Percentiles rank a stretch among this genome's conserved stretches.
These are phyloP conservation scores for Suillus alpinus DNA, from an alignment of 768 basidiomycete species.

Conservation along the genomic window DNA sequence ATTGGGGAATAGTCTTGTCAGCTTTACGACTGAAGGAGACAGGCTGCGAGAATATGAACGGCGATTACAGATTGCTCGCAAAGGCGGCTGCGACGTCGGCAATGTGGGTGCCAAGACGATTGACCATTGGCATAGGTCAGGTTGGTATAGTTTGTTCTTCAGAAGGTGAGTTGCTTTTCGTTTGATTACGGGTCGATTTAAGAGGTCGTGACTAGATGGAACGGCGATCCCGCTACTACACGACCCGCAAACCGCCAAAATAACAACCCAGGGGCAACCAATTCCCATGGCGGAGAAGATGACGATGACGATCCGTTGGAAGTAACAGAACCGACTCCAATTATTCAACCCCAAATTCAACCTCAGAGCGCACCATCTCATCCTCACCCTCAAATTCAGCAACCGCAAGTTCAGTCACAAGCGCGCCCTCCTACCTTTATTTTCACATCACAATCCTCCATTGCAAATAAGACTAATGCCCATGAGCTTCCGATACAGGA, in stretches of 20 bases:
- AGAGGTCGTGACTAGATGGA: constrained; percentile 46
- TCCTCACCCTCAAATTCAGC: constrained; percentile 37
- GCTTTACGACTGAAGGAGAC: constrained; percentile 53
- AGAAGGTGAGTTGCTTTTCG: constrained; percentile 42
- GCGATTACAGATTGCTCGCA: constrained; percentile 63
- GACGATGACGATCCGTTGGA: constrained; percentile 53
- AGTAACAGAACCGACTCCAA: constrained; percentile 33
- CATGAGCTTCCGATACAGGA: constrained; percentile 19
- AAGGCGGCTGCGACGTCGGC: constrained; percentile 66
- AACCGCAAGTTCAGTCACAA: constrained; percentile 30
- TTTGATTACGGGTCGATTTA: constrained; percentile 11
- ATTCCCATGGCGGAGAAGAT: constrained; percentile 43
- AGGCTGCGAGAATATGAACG: constrained; percentile 70
- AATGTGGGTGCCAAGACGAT: constrained; percentile 71
- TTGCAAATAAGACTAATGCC: constrained; percentile 11
- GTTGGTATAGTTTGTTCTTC: constrained; percentile 77
- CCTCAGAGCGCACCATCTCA: constrained; percentile 29
- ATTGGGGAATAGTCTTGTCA: constrained; percentile 37
- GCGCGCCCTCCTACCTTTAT: constrained; percentile 19
- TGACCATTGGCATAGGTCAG: constrained; percentile 75
- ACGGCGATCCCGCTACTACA: constrained; percentile 61
- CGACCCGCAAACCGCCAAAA: constrained; percentile 42
- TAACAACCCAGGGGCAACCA: constrained; percentile 29
- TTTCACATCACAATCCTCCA: constrained; percentile 13
- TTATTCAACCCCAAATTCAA: constrained; percentile 32